Conservation (phyloP, 495 filamentous ascomycete species). For the Oidiodendron maius region DNA sequence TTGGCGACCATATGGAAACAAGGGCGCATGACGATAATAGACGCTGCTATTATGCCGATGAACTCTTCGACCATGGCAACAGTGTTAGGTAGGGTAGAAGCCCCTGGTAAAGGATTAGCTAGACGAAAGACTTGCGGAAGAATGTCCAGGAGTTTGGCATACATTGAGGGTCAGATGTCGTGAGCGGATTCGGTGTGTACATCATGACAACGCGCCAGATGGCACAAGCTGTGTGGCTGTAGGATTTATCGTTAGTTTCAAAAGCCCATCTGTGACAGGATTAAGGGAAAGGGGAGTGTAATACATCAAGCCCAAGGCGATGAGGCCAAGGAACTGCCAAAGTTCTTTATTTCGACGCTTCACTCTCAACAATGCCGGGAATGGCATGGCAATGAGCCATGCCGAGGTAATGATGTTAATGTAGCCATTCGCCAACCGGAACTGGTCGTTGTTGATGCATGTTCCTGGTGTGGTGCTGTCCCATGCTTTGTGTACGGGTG, state of each 20-base stretch:
- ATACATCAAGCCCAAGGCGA: background rate
- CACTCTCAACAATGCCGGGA: background rate
- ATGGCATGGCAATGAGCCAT: background rate
- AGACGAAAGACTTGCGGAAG: too few species aligned
- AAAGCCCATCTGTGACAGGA: background rate
- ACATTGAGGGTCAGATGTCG: background rate
- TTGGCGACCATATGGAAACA: background rate
- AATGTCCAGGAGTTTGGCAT: too few species aligned
- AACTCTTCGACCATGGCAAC: background rate
- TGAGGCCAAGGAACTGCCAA: background rate
- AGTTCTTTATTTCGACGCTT: background rate
- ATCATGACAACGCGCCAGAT: background rate
- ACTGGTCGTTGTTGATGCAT: background rate
- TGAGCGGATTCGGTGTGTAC: background rate
- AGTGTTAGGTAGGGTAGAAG: background rate
- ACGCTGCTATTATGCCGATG: background rate
- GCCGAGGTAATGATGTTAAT: background rate
- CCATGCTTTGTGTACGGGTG: background rate
- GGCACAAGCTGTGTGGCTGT: background rate
- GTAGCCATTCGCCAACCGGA: background rate
- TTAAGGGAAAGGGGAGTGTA: background rate
- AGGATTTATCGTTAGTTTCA: background rate
- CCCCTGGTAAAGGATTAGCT: background rate
- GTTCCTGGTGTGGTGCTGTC: background rate
- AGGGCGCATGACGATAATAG: background rate